These are phyloP conservation scores for Zygosaccharomyces rouxii DNA, from an alignment of 805 yeast species.

Conservation along the genomic window DNA sequence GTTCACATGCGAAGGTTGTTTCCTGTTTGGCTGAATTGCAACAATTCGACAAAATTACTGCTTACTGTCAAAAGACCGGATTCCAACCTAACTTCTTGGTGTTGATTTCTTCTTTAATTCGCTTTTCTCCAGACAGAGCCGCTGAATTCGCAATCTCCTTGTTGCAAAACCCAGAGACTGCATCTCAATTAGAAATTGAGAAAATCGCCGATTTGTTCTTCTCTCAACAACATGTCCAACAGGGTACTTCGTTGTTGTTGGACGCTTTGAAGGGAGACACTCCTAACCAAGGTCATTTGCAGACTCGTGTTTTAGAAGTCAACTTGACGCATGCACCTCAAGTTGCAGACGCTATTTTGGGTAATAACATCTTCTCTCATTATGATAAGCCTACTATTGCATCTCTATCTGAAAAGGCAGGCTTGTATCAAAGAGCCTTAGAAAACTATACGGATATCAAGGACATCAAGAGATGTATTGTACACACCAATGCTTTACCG, in stretches of 20 bases:
- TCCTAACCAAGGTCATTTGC: conserved; percentile 93
- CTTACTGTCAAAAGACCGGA: conserved; percentile 85
- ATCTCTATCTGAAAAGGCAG: conserved; percentile 90
- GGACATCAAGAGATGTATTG: conserved; percentile 92
- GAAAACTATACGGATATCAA: conserved; percentile 93
- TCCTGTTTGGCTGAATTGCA: conserved; percentile 91
- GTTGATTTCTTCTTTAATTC: conserved; percentile 81
- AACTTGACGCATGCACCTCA: conserved; percentile 96
- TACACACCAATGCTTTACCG: conserved; percentile 78
- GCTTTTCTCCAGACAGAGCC: conserved; percentile 96
- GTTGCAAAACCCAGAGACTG: conserved; percentile 57
- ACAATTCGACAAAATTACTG: conserved; percentile 91
- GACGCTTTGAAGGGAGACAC: conserved; percentile 92
- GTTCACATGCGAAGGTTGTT: conserved; percentile 83
- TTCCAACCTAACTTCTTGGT: conserved; percentile 88
- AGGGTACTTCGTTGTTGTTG: conserved; percentile 93
- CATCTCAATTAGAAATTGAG: conserved; percentile 67
- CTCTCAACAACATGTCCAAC: conserved; percentile 90
- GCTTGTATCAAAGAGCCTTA: conserved; percentile 88
- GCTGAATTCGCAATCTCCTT: conserved; percentile 93
- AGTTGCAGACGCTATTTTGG: conserved; percentile 97
- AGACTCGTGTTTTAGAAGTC: conserved; percentile 89
- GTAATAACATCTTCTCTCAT: conserved; percentile 92
- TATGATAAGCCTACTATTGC: conserved; percentile 94
- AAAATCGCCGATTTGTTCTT: conserved; percentile 89